Evolutionary conservation across 2,329 filamentous ascomycete genomes (phyloP).

Genomic region (Pleoardoris graminearum): DNA sequence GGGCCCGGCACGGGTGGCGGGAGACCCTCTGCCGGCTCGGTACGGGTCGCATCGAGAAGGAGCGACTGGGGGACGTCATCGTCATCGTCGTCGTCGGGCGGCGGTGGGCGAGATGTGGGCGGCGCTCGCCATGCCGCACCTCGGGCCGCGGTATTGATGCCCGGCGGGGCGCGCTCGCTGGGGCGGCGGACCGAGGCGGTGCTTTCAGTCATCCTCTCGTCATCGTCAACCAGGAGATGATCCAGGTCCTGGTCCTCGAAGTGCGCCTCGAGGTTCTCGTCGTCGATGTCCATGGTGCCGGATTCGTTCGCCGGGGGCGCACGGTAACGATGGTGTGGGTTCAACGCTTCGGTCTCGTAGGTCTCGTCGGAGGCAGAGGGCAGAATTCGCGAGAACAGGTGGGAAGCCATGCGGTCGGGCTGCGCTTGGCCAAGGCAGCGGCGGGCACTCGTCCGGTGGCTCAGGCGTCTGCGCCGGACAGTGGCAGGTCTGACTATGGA

Average conservation of each 20-base stretch:
- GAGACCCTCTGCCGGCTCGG: conserved; percentile 32
- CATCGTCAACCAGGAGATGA: conserved; percentile 57
- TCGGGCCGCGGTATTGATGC: conserved; percentile 35
- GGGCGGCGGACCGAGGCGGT: conserved; percentile 42
- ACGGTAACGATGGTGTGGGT: conserved; percentile 25
- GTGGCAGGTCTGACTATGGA: conserved; percentile 12
- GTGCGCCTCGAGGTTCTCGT: conserved; percentile 53
- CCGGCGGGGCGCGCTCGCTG: conserved; percentile 28
- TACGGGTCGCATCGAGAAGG: conserved; percentile 54
- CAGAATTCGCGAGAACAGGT: conserved; percentile 57
- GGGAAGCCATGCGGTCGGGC: conserved; percentile 55
- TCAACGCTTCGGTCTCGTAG: conserved; percentile 48
- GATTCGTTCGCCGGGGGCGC: conserved; percentile 44
- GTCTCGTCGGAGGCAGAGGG: conserved; percentile 53
- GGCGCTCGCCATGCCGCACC: conserved; percentile 45
- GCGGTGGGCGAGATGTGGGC: conserved; percentile 19
- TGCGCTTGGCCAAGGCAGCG: conserved; percentile 25
- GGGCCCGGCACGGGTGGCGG: conserved; percentile 50
- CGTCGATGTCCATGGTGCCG: conserved; percentile 54
- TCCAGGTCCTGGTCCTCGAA: conserved; percentile 63
- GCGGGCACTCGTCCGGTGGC: conserved; percentile 28
- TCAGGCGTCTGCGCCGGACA: conserved; percentile 16
- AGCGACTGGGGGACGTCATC: conserved; percentile 68
- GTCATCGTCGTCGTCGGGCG: conserved; percentile 60
- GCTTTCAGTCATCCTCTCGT: conserved; percentile 52